phyloP scores from a whole-genome alignment of 2,329 filamentous ascomycete genomes.

The Trichoderma citrinoviride region DNA sequence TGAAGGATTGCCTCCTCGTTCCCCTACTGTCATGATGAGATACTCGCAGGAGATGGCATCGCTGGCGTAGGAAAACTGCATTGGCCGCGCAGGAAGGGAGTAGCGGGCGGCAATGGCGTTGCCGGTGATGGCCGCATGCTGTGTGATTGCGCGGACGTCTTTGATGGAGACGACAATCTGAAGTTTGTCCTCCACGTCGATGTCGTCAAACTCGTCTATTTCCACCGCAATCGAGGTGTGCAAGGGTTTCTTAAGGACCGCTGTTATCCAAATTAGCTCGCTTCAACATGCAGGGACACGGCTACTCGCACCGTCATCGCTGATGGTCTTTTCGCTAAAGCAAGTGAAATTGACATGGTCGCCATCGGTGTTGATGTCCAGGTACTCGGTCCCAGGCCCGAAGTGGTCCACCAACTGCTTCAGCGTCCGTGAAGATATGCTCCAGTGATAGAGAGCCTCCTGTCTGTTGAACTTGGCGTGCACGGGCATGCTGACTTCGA shows the following conservation, averaged over 20 bases:
- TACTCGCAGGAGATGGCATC: constrained; percentile 72
- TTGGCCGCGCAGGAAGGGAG: constrained; percentile 66
- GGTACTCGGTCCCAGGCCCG: constrained; percentile 73
- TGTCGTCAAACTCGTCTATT: constrained; percentile 72
- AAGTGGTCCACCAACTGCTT: constrained; percentile 79
- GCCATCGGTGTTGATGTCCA: constrained; percentile 73
- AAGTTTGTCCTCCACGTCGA: constrained; percentile 69
- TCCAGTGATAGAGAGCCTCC: constrained; percentile 67
- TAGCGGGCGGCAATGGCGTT: constrained; percentile 67
- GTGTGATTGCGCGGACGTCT: constrained; percentile 76
- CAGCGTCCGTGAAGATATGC: constrained; percentile 66
- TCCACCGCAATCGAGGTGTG: constrained; percentile 78
- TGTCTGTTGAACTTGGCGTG: constrained; percentile 71
- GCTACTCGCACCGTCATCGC: constrained; percentile 48
- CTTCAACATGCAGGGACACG: neutral
- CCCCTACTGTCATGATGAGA: constrained; percentile 78
- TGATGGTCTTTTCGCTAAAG: constrained; percentile 75
- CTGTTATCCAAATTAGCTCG: constrained; percentile 43
- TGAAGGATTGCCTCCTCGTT: constrained; percentile 50
- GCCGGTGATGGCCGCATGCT: constrained; percentile 68
- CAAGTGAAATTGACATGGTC: constrained; percentile 76
- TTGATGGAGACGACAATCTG: constrained; percentile 81
- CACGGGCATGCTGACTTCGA: constrained; percentile 70
- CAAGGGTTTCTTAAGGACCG: constrained; percentile 74
- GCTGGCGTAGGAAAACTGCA: constrained; percentile 68